A percentile compares a stretch with the other conserved stretches of the same genome.
Evolutionary conservation across 2,329 filamentous ascomycete genomes (phyloP).

Genomic region (Pestalotiopsis sp.): DNA sequence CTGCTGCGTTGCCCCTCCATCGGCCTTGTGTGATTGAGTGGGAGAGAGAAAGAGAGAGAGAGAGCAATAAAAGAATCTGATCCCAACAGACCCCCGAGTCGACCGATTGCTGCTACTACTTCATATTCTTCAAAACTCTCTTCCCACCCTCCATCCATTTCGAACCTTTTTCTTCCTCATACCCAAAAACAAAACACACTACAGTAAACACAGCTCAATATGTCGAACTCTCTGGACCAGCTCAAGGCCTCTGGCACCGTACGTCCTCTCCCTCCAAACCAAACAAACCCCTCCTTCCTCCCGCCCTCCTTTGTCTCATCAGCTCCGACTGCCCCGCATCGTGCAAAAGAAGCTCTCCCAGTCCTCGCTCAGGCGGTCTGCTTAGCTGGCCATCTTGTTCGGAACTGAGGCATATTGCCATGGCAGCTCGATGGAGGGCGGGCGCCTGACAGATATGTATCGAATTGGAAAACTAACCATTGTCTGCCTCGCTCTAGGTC

Average conservation of each 20-base stretch:
- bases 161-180: not conserved
- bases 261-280: slow-evolving; percentile 46
- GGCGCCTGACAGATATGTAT: not conserved
- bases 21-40: too few relatives aligned
- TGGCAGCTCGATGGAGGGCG: not conserved
- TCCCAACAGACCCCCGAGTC: not conserved
- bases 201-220: slow-evolving; percentile 39
- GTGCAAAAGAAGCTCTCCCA: slow-evolving; percentile 1
- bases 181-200: not conserved
- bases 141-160: not conserved
- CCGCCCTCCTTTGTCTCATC: not conserved
- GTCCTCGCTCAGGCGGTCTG: slow-evolving; percentile 8
- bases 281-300: slow-evolving; percentile 11
- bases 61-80: slow-evolving; percentile 5
- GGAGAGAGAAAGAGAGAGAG: too few relatives aligned
- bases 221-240: slow-evolving; percentile 92
- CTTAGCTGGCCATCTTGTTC: not conserved
- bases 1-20: slow-evolving; percentile 3
- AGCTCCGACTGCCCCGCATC: slow-evolving; percentile 6
- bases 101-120: not conserved
- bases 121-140: slow-evolving; percentile 2
- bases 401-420: not conserved
- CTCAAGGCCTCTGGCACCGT: slow-evolving; percentile 97
- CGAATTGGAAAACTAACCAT: not conserved
- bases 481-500: slow-evolving; percentile 55